These are phyloP conservation scores for Friedmanniomyces simplex DNA, from an alignment of 495 filamentous ascomycete genomes.

Conservation along the genomic window DNA sequence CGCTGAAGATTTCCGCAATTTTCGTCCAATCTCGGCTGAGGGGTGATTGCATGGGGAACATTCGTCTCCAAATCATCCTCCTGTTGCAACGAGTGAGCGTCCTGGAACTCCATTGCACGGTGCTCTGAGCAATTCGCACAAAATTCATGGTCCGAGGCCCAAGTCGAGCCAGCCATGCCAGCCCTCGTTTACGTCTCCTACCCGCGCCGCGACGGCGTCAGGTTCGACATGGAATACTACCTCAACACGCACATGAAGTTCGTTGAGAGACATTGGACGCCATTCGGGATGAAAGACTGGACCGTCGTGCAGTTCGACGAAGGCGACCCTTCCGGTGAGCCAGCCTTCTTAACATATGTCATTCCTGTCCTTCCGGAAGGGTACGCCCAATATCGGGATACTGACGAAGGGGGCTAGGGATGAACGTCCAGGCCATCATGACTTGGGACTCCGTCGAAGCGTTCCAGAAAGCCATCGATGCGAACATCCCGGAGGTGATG, in stretches of 20 bases:
- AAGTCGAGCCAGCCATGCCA: too few species aligned
- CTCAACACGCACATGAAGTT: slow-evolving; percentile 24
- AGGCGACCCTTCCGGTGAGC: slow-evolving; percentile 8
- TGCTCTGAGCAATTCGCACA: too few species aligned
- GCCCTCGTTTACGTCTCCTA: slow-evolving; percentile 19
- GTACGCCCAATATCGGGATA: too few species aligned
- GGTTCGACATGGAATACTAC: slow-evolving; percentile 26
- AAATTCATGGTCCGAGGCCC: too few species aligned
- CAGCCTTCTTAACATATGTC: too few species aligned
- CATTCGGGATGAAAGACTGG: slow-evolving; percentile 20
- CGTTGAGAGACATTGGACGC: slow-evolving; percentile 16
- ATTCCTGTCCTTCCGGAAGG: too few species aligned
- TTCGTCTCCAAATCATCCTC: too few species aligned
- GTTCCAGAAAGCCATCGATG: slow-evolving; percentile 15
- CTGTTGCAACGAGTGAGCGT: too few species aligned
- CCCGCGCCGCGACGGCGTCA: slow-evolving; percentile 15
- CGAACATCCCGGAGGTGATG: slow-evolving; percentile 17
- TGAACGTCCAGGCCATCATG: slow-evolving; percentile 16
- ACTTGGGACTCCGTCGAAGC: slow-evolving; percentile 19
- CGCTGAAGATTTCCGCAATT: too few species aligned
- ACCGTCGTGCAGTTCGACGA: slow-evolving; percentile 6
- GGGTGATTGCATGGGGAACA: too few species aligned
- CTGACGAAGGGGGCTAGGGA: not conserved
- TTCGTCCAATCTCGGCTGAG: too few species aligned
- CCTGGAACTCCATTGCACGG: too few species aligned